Base-by-base conservation (phyloP, 2,329 filamentous ascomycete species). In the Torrubiella hemipterigena region DNA sequence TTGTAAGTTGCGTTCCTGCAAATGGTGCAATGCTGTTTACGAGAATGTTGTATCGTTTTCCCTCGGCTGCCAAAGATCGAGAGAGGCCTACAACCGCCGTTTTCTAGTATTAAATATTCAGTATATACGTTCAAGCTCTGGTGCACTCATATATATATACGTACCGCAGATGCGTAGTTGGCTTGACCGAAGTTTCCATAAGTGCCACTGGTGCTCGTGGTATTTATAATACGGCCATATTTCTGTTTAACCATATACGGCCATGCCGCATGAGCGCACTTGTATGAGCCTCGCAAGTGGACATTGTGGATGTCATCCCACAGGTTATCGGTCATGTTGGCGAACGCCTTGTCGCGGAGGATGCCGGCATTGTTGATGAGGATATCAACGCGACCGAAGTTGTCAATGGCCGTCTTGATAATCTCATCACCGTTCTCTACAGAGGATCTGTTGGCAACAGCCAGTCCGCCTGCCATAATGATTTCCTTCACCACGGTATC, bases 131-230 rank as follows among this genome's bases (percentile, higher is more conserved):
- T 25, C 25, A 8, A 13, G 9, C 20, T 9, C 8, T 27, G 13
- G 26, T 5, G 17, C n/a, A n/a, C n/a, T n/a, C n/a, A n/a, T n/a
- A n/a, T 15, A 7, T 32, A 9, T 18, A 3, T 22, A 68, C 77
- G 64, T 70, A 82, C 77, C 35, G 83, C 83, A 36, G 89, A 84
- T 39, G 91, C 73, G 58, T 98, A 98, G 70, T 98, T 98, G 49
- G 89, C 84, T 62, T 98, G 91, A 40, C 91, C 91, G 54, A 98
- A 98, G 72, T 95, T 98, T 46, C 91, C 91, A 55, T 98, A 98
- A 58, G 98, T 94, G 59, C 91, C 91, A 47, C 82, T 93, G 29
- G 91, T 96, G 21, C 85, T 93, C 24, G 91, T 91, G 29, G 91
- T 98, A 70, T 98, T 98, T 51, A 98, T 69, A 38, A 98, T 77